phyloP scores from a whole-genome alignment of 2,329 filamentous ascomycete species.

The Aspergillus viridinutans region DNA sequence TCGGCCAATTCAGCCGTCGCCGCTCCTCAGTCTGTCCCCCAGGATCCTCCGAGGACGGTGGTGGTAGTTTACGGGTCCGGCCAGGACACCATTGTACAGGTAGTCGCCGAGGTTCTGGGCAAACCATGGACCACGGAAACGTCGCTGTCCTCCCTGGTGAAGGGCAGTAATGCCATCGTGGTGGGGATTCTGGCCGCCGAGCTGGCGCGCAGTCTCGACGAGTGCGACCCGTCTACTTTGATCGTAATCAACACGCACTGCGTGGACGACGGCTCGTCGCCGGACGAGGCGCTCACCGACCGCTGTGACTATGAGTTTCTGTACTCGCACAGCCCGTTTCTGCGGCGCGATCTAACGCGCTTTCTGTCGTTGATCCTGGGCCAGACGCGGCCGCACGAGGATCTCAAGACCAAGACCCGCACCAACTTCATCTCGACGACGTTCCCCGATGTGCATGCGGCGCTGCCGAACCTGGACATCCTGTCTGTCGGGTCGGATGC shows the following conservation, averaged over 20 bases:
- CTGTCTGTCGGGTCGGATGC: constrained; percentile 82
- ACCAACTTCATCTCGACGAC: constrained; percentile 86
- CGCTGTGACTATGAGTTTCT: constrained; percentile 82
- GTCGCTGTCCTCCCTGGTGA: constrained; percentile 52
- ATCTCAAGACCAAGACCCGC: constrained; percentile 64
- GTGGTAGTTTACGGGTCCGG: constrained; percentile 66
- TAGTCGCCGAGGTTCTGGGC: constrained; percentile 75
- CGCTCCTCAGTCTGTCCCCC: constrained; percentile 5
- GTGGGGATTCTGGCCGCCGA: constrained; percentile 60
- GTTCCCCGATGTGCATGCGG: constrained; percentile 78
- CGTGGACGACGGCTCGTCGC: constrained; percentile 65
- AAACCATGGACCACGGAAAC: constrained; percentile 62
- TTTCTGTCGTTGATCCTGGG: constrained; percentile 77
- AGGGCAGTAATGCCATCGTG: constrained; percentile 59
- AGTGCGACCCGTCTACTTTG: constrained; percentile 56
- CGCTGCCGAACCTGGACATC: constrained; percentile 80
- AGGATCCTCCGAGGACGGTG: constrained; percentile 34
- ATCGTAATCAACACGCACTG: constrained; percentile 74
- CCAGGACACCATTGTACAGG: constrained; percentile 68
- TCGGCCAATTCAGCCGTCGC: no score
- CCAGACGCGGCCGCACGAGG: constrained; percentile 72
- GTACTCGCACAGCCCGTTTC: constrained; percentile 68
- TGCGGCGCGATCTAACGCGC: constrained; percentile 69
- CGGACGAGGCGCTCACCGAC: constrained; percentile 61
- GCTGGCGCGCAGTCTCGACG: constrained; percentile 55